phyloP scores from a whole-genome alignment of 2,329 filamentous ascomycete genomes.

The Talaromyces sp. region DNA sequence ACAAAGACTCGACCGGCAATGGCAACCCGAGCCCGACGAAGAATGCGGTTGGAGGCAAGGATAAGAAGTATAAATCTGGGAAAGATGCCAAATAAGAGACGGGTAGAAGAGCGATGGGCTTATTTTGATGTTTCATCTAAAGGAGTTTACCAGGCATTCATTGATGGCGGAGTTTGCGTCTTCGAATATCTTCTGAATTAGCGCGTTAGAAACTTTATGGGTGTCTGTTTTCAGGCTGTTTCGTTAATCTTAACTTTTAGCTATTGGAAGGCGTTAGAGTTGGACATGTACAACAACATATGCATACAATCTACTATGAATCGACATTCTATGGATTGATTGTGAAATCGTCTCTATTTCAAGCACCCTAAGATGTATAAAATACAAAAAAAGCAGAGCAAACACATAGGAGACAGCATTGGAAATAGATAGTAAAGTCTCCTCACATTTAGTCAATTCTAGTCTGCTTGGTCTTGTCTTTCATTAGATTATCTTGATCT shows the following conservation, averaged over 20 bases:
- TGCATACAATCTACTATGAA: not conserved
- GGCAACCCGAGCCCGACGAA: constrained; percentile 13
- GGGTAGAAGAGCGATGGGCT: not conserved
- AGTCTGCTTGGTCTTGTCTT: constrained; percentile 10
- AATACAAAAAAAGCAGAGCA: constrained; percentile 15
- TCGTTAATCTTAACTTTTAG: not conserved
- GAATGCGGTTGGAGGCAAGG: constrained; percentile 7
- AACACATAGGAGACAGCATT: constrained; percentile 6
- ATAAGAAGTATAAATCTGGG: constrained; percentile 17
- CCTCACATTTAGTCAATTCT: constrained; percentile 5
- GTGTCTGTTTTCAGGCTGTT: constrained; percentile 1
- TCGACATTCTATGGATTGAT: not conserved
- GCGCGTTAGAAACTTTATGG: not conserved
- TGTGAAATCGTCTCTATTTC: constrained; percentile 14
- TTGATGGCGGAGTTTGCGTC: constrained; percentile 2
- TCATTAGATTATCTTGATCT: not conserved
- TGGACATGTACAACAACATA: not conserved
- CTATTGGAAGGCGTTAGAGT: not conserved
- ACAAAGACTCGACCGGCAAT: constrained; percentile 7
- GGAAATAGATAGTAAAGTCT: constrained; percentile 1
- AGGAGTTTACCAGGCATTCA: constrained; percentile 7
- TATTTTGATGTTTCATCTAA: not conserved
- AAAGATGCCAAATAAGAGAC: constrained; percentile 11
- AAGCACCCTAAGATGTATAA: constrained; percentile 10
- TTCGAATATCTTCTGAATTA: not conserved